Evolutionary conservation across 257 asterid genomes (phyloP).

Genomic region (Coffea eugenioides): DNA sequence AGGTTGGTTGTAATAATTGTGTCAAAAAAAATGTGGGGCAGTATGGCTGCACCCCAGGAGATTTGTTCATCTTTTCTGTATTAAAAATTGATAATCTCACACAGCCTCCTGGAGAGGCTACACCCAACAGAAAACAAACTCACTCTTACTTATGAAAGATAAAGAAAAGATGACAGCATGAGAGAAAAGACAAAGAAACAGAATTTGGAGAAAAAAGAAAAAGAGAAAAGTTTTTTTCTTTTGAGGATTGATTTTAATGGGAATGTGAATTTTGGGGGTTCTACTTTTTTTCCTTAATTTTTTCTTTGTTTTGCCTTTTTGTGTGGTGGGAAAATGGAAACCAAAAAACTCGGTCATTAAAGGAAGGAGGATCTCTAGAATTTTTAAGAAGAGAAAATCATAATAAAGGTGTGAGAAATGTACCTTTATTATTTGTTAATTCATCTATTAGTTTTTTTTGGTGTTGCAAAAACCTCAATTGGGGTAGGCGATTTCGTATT

Average conservation of each 20-base stretch:
- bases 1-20: constrained; percentile 9
- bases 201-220: background rate
- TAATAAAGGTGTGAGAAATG: background rate
- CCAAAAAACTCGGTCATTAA: constrained; percentile 46
- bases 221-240: background rate
- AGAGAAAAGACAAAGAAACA: background rate
- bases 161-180: constrained; percentile 20
- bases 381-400: constrained; percentile 14
- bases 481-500: background rate
- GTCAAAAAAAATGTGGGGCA: constrained; percentile 5
- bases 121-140: constrained; percentile 18
- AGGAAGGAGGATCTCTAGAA: constrained; percentile 50
- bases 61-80: constrained; percentile 16
- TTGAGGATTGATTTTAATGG: constrained; percentile 1
- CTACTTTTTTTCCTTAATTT: constrained; percentile 6
- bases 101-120: constrained; percentile 32
- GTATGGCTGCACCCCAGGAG: constrained; percentile 29
- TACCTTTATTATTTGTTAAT: background rate
- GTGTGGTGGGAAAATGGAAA: constrained; percentile 39
- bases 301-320: constrained; percentile 12
- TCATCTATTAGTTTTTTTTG: no score
- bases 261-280: constrained; percentile 7
- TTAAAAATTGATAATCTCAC: background rate
- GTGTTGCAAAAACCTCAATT: no score
- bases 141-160: constrained; percentile 17